phyloP scores from a whole-genome alignment of 768 basidiomycete genomes.

The Mycena haematopus region DNA sequence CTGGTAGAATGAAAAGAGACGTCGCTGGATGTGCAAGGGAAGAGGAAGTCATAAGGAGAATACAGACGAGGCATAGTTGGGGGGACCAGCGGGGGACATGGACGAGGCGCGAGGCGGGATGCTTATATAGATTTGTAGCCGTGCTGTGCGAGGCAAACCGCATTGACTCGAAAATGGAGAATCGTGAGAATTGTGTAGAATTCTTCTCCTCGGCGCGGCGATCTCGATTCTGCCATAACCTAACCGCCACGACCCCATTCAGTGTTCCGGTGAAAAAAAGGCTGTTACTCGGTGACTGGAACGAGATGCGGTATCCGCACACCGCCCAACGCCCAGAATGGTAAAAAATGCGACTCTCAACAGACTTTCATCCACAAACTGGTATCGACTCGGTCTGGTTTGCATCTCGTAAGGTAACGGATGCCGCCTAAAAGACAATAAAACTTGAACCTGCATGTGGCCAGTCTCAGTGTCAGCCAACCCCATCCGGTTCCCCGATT shows the following conservation, averaged over 20 bases:
- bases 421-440: constrained; percentile 16
- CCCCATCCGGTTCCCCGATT: constrained; percentile 20
- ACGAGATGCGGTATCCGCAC: not conserved
- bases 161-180: constrained; percentile 5
- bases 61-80: constrained; percentile 7
- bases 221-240: constrained; percentile 16
- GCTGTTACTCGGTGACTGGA: not conserved
- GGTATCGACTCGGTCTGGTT: not conserved
- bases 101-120: not conserved
- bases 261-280: not conserved
- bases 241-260: not conserved
- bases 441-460: constrained; percentile 13
- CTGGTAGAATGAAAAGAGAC: constrained; percentile 11
- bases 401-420: not conserved
- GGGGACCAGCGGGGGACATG: not conserved
- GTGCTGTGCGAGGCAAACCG: not conserved
- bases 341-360: too few relatives aligned
- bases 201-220: constrained; percentile 12
- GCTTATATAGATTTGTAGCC: constrained; percentile 1
- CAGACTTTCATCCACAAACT: too few relatives aligned
- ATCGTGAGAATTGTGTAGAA: constrained; percentile 7
- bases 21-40: constrained; percentile 1
- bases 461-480: not conserved
- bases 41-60: constrained; percentile 6
- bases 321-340: too few relatives aligned